Base-by-base conservation (phyloP, 305 asterid genomes). In the Solanum hybrid region DNA sequence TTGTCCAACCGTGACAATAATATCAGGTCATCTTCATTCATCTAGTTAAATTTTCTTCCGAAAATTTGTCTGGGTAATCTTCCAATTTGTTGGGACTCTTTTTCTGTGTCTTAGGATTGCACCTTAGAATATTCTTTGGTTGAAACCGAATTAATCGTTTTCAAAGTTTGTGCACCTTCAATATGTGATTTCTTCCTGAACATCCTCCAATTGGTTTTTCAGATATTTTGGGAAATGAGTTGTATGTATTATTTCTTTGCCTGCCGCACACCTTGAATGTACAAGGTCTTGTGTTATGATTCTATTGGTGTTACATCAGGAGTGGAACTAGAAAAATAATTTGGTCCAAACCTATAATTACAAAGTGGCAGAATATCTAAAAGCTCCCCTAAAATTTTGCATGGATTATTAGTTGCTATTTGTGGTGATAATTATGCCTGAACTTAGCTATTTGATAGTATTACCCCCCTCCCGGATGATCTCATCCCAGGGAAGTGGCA, bases 1-100 rank as follows among this genome's bases (percentile, higher is more conserved):
- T 93, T 97, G 95, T 98, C 99, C 91, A 96, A 98, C 93, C 97
- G 98, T 78, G 99, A 98, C 92, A 98, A 98, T 94, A 98, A 98
- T 93, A 97, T 95, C 94, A 95, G 99, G 99, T 96, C 79, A 77
- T 90, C 83, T 89, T 89, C 92, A 37, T 89, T 91, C 90, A 39
- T 90, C 90, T 89, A 61, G 89, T 86, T 61, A 57, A 32, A 86
- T 57, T 61, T 61, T 61, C 5, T 86, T 57, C 33, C 51, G 24
- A 86, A 61, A 22, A 31, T 86, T 32, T 61, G n/a, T 61, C 34
- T 75, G 51, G 77, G 51, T 61, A 26, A 86, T 57, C 33, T 61
- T 61, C 78, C 78, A 32, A 86, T 61, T 33, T 61, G 78, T 84
- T 84, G 88, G 88, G 32, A 22, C 89, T 86, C 89, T 3, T 37